phyloP scores from a whole-genome alignment of 2,329 filamentous ascomycete genomes.

The Sarocladiaceae sp. region DNA sequence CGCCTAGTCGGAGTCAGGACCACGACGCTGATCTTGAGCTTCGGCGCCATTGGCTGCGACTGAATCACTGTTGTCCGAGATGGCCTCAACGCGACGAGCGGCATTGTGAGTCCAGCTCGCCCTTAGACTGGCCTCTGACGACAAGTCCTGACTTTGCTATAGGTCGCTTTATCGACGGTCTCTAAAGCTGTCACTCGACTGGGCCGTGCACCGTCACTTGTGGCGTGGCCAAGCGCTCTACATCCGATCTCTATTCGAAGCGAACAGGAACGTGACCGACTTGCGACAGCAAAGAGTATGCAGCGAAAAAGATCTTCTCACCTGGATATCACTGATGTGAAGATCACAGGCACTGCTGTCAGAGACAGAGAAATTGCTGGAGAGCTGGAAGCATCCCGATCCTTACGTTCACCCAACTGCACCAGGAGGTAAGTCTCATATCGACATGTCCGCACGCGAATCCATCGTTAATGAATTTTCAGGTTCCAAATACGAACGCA shows the following conservation, averaged over 20 bases:
- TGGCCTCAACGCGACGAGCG: conserved; percentile 9
- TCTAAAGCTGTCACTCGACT: conserved; percentile 88
- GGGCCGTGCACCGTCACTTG: conserved; percentile 85
- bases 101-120: conserved; percentile 10
- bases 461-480: conserved; percentile 14
- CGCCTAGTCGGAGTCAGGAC: not conserved
- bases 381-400: conserved; percentile 97
- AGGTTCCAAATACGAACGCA: conserved; percentile 96
- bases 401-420: conserved; percentile 85
- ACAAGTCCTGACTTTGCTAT: conserved; percentile 13
- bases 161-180: conserved; percentile 84
- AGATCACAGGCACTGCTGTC: conserved; percentile 64
- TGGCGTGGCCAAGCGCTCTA: conserved; percentile 97
- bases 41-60: not conserved
- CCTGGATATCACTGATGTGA: not conserved
- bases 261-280: conserved; percentile 78
- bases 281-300: conserved; percentile 79
- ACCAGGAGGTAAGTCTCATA: conserved; percentile 68
- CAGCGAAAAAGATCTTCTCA: not conserved
- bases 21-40: not conserved
- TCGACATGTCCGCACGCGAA: not conserved
- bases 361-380: conserved; percentile 81
- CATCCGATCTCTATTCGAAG: conserved; percentile 90
- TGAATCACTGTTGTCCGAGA: not conserved
- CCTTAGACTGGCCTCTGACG: not conserved